phyloP scores from a whole-genome alignment of 257 asterid species.

The Nyctanthes arbortristis region DNA sequence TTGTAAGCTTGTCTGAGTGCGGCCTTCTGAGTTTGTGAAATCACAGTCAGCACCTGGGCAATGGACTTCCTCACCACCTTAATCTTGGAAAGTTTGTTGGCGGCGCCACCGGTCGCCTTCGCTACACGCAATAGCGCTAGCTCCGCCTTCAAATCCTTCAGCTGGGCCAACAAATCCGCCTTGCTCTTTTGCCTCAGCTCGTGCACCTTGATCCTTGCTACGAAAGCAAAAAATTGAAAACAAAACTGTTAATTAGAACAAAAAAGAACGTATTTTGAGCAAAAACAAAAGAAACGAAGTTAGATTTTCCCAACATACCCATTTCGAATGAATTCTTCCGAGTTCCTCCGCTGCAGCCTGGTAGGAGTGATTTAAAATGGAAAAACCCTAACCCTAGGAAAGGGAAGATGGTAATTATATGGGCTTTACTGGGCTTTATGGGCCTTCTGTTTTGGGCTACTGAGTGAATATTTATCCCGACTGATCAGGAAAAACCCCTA shows the following conservation, averaged over 20 bases:
- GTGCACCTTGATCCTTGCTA: constrained; percentile 76
- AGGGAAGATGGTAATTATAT: not conserved
- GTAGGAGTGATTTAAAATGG: not conserved
- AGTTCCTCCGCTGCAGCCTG: not conserved
- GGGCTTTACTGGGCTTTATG: too few species aligned
- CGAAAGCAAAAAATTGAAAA: not conserved
- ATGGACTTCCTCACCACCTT: constrained; percentile 68
- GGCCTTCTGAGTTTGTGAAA: constrained; percentile 72
- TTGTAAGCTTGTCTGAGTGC: constrained; percentile 63
- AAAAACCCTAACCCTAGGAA: constrained; percentile 17
- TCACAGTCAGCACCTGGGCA: constrained; percentile 77
- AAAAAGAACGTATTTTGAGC: not conserved
- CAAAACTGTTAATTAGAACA: not conserved
- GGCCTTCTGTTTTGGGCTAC: not conserved
- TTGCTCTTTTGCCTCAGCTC: constrained; percentile 64
- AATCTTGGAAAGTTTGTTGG: constrained; percentile 56
- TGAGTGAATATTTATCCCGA: too few species aligned
- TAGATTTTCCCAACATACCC: constrained; percentile 20
- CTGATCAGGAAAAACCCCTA: too few species aligned
- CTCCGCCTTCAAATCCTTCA: constrained; percentile 78
- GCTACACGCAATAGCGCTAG: constrained; percentile 71
- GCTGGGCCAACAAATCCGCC: constrained; percentile 60
- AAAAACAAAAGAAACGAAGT: not conserved
- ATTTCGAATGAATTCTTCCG: constrained; percentile 23
- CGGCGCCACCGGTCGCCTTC: constrained; percentile 58